These are phyloP conservation scores for Apiotrichum sp. DNA, from an alignment of 1,284 basidiomycete genomes.

Conservation along the genomic window DNA sequence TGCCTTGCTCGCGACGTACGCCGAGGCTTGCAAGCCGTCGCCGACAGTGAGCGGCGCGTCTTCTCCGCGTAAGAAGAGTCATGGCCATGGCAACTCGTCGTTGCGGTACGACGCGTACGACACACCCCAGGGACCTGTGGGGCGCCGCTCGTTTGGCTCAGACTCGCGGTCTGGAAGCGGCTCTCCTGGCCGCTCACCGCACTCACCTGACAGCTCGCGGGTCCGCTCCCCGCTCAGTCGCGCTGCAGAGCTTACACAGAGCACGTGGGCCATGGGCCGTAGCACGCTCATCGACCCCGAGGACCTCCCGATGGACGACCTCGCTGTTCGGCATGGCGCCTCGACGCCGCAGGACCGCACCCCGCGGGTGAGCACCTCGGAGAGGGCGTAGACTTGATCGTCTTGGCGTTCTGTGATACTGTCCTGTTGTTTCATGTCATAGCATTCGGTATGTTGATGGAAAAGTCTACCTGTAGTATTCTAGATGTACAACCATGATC, in stretches of 20 bases:
- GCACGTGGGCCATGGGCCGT: constrained; percentile 10
- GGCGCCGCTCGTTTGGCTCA: no score
- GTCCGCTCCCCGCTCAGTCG: constrained; percentile 6
- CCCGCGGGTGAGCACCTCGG: neutral
- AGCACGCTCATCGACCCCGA: constrained; percentile 12
- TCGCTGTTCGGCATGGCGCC: neutral
- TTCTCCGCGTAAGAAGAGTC: neutral
- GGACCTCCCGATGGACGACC: constrained; percentile 7
- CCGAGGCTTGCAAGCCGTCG: constrained; percentile 3
- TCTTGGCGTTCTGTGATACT: no score
- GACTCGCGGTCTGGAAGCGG: no score
- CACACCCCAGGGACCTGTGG: neutral
- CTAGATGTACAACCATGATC: no score
- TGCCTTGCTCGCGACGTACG: constrained; percentile 17
- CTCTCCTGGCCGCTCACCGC: neutral
- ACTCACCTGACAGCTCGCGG: neutral
- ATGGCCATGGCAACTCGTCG: constrained; percentile 1
- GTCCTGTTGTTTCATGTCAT: no score
- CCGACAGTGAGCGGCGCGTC: neutral
- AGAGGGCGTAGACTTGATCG: no score
- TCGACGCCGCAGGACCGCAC: constrained; percentile 6
- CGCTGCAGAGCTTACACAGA: constrained; percentile 7
- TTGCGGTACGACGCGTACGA: constrained; percentile 26
- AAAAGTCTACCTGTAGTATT: no score
- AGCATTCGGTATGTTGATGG: no score